Evolutionary conservation across 2,329 filamentous ascomycete species (phyloP).

Genomic region (Pseudogymnoascus sp.): DNA sequence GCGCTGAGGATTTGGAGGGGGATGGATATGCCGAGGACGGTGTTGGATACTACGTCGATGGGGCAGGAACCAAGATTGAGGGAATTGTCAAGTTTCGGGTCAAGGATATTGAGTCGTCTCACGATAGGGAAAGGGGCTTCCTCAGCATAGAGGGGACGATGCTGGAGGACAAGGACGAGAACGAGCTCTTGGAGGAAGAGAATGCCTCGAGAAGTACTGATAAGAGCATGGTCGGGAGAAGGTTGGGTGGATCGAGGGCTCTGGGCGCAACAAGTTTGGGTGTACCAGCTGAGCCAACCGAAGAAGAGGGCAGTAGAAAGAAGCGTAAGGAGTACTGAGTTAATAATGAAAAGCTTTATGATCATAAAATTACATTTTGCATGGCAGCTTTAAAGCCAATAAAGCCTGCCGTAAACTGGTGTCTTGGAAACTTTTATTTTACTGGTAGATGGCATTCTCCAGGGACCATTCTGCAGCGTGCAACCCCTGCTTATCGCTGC

Average conservation of each 20-base stretch:
- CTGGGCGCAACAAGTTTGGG: slow-evolving; percentile 27
- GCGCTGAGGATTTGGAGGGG: slow-evolving; percentile 33
- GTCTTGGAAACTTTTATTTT: not conserved
- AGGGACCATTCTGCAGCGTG: not conserved
- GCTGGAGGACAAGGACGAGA: slow-evolving; percentile 61
- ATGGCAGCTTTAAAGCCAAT: not conserved
- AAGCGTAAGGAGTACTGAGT: not conserved
- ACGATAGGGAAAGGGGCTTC: slow-evolving; percentile 69
- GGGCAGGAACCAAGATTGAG: slow-evolving; percentile 58
- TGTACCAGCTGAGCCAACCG: slow-evolving; percentile 18
- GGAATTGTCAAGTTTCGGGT: slow-evolving; percentile 71
- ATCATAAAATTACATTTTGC: not conserved
- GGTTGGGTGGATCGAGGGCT: slow-evolving; percentile 24
- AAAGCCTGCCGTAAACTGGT: not conserved
- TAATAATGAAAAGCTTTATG: slow-evolving; percentile 7
- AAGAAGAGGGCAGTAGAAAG: slow-evolving; percentile 5
- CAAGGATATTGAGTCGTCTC: slow-evolving; percentile 74
- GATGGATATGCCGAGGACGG: slow-evolving; percentile 45
- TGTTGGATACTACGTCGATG: slow-evolving; percentile 69
- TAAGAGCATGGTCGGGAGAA: slow-evolving; percentile 35
- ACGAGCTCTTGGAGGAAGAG: slow-evolving; percentile 48
- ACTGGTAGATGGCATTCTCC: not conserved
- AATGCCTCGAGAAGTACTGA: slow-evolving; percentile 30
- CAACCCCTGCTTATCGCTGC: slow-evolving; percentile 3
- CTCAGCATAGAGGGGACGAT: slow-evolving; percentile 85